Base-by-base conservation (phyloP, 225 moss, liverwort and hornwort species). In the Straminergon stramineum region DNA sequence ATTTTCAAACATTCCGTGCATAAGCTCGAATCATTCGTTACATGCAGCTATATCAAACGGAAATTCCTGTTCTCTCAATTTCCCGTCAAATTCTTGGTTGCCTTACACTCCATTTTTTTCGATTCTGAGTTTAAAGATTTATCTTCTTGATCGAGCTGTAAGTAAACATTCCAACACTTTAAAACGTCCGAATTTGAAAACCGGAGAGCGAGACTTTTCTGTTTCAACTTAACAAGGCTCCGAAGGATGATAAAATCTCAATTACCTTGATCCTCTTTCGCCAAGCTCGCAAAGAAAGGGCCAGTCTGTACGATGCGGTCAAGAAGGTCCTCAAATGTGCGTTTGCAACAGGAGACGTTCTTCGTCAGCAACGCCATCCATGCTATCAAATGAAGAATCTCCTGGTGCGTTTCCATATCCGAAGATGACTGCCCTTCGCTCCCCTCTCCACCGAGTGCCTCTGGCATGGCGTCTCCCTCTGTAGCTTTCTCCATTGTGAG, bases 211-310 rank as follows among this genome's bases (percentile, higher is more conserved):
- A 75, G 85, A 37, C 27, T 74, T 17, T 37, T 63, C 37, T 35
- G 75, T 20, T 86, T 75, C 62, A 28, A 18, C 37, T n/a, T 7
- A 77, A 53, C 65, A 65, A 81, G 32, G 9, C 11, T 64, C 10
- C 77, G 79, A 13, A 57, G 19, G 32, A 78, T 14, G 19, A 75
- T 52, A 17, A 37, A 66, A 51, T 51, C 23, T 58, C 39, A 28
- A 39, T 45, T 20, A 91, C 93, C 91, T 83, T 88, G 88, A 79
- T 91, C 73, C 57, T 67, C 61, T 55, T 76, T 81, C 23, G 90
- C 91, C n/a, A 94, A 90, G 21, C 80, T 90, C 15, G 91, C 91
- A 85, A 92, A 94, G 87, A 94, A 87, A n/a, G 94, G 92, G 85
- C 92, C 91, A 5, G 80, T 85, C 55, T 90, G 92, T 16, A 94